Evolutionary conservation across 352 stramenopile genomes (phyloP).

Genomic region (Salisapilia sapeloensis): DNA sequence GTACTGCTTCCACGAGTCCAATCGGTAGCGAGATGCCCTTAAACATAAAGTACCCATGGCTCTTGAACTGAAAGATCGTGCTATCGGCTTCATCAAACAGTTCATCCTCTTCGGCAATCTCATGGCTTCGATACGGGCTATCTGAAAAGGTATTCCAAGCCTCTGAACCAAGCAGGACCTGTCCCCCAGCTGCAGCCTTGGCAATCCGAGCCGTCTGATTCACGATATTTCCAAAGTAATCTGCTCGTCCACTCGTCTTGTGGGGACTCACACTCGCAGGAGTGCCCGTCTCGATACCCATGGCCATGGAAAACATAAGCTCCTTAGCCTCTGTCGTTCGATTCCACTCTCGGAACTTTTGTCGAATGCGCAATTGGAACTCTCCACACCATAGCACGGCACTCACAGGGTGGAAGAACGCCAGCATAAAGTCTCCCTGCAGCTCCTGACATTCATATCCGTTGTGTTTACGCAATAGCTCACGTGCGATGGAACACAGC

Average conservation of each 20-base stretch:
- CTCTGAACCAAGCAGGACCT: constrained; percentile 69
- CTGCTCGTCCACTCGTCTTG: constrained; percentile 73
- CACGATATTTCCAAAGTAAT: constrained; percentile 84
- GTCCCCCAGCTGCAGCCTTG: constrained; percentile 58
- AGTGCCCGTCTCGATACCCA: constrained; percentile 70
- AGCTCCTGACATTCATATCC: constrained; percentile 81
- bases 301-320: constrained; percentile 76
- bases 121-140: constrained; percentile 11
- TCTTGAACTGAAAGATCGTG: constrained; percentile 72
- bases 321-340: constrained; percentile 56
- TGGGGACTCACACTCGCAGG: constrained; percentile 74
- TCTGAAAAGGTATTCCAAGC: constrained; percentile 53
- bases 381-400: constrained; percentile 77
- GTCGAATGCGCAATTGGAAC: constrained; percentile 61
- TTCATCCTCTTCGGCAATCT: constrained; percentile 20
- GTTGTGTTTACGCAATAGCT: constrained; percentile 64
- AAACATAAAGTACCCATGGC: constrained; percentile 69
- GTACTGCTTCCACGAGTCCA: constrained; percentile 61
- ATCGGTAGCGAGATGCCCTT: constrained; percentile 77
- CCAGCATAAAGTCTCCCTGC: constrained; percentile 80
- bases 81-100: constrained; percentile 22
- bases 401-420: constrained; percentile 68
- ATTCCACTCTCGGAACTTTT: constrained; percentile 68
- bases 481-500: constrained; percentile 56
- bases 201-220: constrained; percentile 79